Evolutionary conservation across 306 rosid species (phyloP), one percentile per base, ranked within the genome.

Genomic region (Vicia faba): DNA sequence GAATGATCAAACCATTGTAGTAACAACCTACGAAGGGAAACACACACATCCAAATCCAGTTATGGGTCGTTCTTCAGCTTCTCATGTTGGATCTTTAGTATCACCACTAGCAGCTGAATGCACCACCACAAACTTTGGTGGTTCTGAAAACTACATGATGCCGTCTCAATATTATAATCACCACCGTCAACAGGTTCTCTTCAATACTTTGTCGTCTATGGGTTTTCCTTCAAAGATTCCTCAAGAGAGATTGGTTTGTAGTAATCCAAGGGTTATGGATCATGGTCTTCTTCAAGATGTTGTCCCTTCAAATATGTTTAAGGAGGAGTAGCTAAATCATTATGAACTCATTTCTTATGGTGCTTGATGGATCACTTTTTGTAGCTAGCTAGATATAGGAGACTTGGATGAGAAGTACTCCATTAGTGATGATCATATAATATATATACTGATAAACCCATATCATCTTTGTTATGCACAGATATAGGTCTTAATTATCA

Each of bases 1-100:
- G 28, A 67, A 16, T 2, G 98, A 92, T 68, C 89, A 93, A 59
- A 83, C 69, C 75, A 54, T 84, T 50, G 98, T 92, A 6, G 85
- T 92, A 11, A 92, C 98, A 11, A 92, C 98, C 20, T 92, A 92
- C 25, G 98, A 92, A 81, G 98, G 98, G 2, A 86, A 89, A 66
- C 98, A 92, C 82, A 81, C 82, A 0, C 98, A 92, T 63, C 87
- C 83, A 36, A 86, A 87, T 72, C 95, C 98, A 8, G 65, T 81
- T 56, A 76, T 83, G 73, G 61, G 86, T 61, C 96, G 92, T 14
- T 71, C 84, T 14, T 73, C 84, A 2, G 23, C 9, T 50, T 25
- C 6, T 46, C 53, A 15, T 15, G 53, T 19, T 1, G 55, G 55
- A 8, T 51, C 31, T 1, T 7, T 51, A 51, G 3, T 55, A 13